Evolutionary conservation across 2,329 filamentous ascomycete species (phyloP).

Genomic region (Aspergillus awamori): DNA sequence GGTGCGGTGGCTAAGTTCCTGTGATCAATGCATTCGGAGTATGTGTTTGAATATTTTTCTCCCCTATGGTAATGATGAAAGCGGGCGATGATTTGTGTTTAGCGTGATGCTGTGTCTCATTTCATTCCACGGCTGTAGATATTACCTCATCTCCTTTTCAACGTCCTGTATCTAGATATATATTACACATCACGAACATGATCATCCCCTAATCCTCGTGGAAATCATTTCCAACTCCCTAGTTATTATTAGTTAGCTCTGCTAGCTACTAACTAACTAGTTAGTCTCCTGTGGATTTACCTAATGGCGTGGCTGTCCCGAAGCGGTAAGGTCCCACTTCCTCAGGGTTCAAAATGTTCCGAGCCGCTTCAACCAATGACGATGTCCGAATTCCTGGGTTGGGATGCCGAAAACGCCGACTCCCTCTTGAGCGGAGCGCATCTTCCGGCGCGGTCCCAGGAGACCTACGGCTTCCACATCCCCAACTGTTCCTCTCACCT

Average conservation of each 20-base stretch:
- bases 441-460: constrained; percentile 23
- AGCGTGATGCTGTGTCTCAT: background rate
- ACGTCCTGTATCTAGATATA: too few species aligned
- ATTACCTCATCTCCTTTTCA: background rate
- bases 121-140: background rate
- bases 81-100: background rate
- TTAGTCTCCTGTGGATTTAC: too few species aligned
- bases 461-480: background rate
- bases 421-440: constrained; percentile 20
- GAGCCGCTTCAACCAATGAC: constrained; percentile 30
- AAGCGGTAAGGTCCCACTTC: constrained; percentile 20
- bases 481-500: background rate
- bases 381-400: constrained; percentile 19
- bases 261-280: too few species aligned
- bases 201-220: too few species aligned
- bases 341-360: constrained; percentile 24
- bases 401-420: constrained; percentile 35
- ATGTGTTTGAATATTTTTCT: too few species aligned
- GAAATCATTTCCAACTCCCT: too few species aligned
- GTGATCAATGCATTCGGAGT: constrained; percentile 47
- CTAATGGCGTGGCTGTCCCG: constrained; percentile 17
- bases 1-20: constrained; percentile 81
- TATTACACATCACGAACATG: background rate
- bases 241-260: background rate
- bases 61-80: background rate